A percentile compares a stretch with the other conserved stretches of the same genome.
phyloP scores from a whole-genome alignment of 1,284 basidiomycete genomes.

The Microbotryum scabiosae region DNA sequence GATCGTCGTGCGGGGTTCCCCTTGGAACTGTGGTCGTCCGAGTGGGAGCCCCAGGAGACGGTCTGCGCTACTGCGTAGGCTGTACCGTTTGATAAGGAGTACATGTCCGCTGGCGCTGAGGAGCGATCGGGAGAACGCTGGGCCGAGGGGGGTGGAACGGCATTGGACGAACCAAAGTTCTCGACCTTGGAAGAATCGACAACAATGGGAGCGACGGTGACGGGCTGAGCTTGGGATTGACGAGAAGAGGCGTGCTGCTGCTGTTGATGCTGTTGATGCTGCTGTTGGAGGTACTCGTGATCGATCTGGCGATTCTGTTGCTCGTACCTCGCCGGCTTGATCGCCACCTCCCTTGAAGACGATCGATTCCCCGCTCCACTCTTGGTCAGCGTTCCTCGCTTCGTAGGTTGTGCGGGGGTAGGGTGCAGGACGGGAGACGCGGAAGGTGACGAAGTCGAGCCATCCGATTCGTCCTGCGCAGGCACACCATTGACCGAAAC shows the following conservation, averaged over 20 bases:
- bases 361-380: slow-evolving; percentile 30
- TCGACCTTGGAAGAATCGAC: not conserved
- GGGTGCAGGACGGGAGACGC: no score
- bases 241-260: slow-evolving; percentile 10
- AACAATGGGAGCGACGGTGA: slow-evolving; percentile 1
- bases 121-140: slow-evolving; percentile 1
- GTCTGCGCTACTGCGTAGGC: no score
- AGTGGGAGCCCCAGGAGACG: no score
- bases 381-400: slow-evolving; percentile 29
- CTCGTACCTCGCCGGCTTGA: slow-evolving; percentile 82
- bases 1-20: no score
- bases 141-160: not conserved
- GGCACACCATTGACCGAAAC: slow-evolving; percentile 38
- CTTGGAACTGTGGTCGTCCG: no score
- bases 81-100: not conserved
- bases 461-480: slow-evolving; percentile 11
- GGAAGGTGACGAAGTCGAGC: no score
- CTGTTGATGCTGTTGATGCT: slow-evolving; percentile 13
- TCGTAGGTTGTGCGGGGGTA: slow-evolving; percentile 36
- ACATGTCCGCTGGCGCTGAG: slow-evolving; percentile 12
- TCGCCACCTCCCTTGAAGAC: slow-evolving; percentile 69
- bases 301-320: slow-evolving; percentile 87
- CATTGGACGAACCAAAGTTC: not conserved
- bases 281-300: slow-evolving; percentile 51
- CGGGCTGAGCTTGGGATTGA: slow-evolving; percentile 7